Conservation (phyloP, 331 rosid genomes). For the Rosa hybrid region DNA sequence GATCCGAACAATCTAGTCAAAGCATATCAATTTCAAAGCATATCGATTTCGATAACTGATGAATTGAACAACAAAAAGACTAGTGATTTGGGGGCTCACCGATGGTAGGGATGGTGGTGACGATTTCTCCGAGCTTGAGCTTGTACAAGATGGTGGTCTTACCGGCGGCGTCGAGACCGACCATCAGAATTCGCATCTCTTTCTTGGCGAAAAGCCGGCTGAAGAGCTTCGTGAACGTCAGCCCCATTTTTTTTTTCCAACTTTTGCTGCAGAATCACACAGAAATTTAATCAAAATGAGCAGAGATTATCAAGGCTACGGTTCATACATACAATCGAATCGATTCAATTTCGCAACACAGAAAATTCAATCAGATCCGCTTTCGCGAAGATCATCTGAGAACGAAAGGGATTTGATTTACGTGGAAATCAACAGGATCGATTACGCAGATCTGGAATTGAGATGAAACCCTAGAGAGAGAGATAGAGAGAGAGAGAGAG, state of each 20-base stretch:
- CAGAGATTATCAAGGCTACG: neutral
- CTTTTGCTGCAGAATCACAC: constrained; percentile 12
- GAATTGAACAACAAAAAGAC: neutral
- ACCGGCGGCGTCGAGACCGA: constrained; percentile 99
- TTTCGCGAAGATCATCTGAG: neutral
- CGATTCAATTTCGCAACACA: neutral
- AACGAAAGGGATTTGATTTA: neutral
- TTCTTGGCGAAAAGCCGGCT: constrained; percentile 94
- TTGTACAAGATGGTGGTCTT: constrained; percentile 92
- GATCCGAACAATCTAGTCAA: neutral
- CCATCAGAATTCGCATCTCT: constrained; percentile 95
- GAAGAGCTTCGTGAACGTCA: constrained; percentile 93
- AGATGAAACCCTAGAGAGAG: neutral
- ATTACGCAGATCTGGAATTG: neutral
- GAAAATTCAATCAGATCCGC: constrained; percentile 13
- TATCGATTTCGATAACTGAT: neutral
- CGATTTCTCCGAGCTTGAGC: constrained; percentile 96
- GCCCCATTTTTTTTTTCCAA: constrained; percentile 58
- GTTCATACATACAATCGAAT: neutral
- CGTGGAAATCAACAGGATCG: constrained; percentile 6
- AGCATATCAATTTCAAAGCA: neutral
- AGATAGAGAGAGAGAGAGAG: constrained; percentile 14
- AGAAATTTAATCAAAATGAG: constrained; percentile 23
- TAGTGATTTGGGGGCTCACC: constrained; percentile 38
- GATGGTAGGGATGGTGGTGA: constrained; percentile 95